Percentiles rank a stretch among this genome's conserved stretches.
These are phyloP conservation scores for Phyllosticta citribraziliensis DNA, from an alignment of 2,329 filamentous ascomycete species.

Conservation along the genomic window DNA sequence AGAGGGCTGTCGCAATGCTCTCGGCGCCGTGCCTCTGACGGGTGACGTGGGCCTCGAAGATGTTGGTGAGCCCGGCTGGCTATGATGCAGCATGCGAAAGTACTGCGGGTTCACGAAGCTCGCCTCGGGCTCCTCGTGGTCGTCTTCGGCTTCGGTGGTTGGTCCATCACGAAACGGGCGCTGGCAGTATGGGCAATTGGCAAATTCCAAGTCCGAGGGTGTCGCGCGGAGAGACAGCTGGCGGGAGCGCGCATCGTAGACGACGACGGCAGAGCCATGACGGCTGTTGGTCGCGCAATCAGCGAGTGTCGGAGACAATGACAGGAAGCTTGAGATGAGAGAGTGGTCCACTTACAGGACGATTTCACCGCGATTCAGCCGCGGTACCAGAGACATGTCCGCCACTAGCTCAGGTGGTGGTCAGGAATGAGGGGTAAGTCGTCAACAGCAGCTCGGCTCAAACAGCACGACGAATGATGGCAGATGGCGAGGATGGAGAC, in stretches of 20 bases:
- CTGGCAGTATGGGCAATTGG: slow-evolving; percentile 86
- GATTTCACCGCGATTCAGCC: slow-evolving; percentile 10
- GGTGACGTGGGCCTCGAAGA: slow-evolving; percentile 36
- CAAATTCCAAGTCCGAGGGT: slow-evolving; percentile 43
- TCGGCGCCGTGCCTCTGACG: slow-evolving; percentile 37
- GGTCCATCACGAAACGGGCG: slow-evolving; percentile 51
- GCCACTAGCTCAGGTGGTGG: background rate
- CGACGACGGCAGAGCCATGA: slow-evolving; percentile 83
- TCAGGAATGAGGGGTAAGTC: background rate
- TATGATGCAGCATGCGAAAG: slow-evolving; percentile 79
- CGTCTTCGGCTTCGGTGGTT: slow-evolving; percentile 22
- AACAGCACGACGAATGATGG: background rate
- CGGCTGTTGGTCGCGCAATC: slow-evolving; percentile 48
- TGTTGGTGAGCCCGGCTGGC: slow-evolving; percentile 42
- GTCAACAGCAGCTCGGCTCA: background rate
- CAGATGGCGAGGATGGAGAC: background rate
- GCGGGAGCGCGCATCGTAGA: slow-evolving; percentile 76
- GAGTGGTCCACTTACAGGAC: slow-evolving; percentile 3
- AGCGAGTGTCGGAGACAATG: background rate
- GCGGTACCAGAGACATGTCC: slow-evolving; percentile 10
- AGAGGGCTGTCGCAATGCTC: slow-evolving; percentile 34
- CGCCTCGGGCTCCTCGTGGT: slow-evolving; percentile 34
- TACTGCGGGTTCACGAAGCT: slow-evolving; percentile 85
- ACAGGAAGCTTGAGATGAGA: background rate
- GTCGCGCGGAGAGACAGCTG: slow-evolving; percentile 71